Base-by-base conservation (phyloP, 352 stramenopile species). In the Globisporangium lucens region DNA sequence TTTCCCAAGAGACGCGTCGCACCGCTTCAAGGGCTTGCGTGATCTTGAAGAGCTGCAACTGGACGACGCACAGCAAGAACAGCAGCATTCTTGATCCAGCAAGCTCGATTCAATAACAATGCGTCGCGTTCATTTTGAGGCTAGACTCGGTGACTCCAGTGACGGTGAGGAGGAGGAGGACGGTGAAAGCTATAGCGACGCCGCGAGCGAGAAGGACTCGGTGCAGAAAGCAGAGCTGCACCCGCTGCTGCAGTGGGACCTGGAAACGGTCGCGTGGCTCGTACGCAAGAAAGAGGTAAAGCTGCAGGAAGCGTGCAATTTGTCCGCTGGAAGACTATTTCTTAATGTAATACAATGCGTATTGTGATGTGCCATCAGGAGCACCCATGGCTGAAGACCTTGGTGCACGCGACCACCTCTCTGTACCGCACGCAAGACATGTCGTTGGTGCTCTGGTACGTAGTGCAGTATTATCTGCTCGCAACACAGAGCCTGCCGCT, bases 371-470 rank as follows among this genome's bases (percentile, higher is more conserved):
- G 17, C 10, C 17, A 51, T 9, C 53, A 79, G 75, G 27, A 63
- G 46, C 70, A 52, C 15, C 75, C 72, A 22, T 79, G 68, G 68
- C 63, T 91, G 24, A 65, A 70, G n/a, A 56, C 59, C 15, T 41
- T 87, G 2, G 72, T 91, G 46, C 66, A 78, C n/a, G 67, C 73
- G 10, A 88, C 82, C 41, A 85, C 79, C 15, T 92, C 83, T 66
- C 80, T 73, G 3, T 72, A 70, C 24, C 77, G 82, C 35, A 83
- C 77, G 2, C 82, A 89, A 29, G 83, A 91, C 62, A 75, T 89
- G 53, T 90, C 83, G 56, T 63, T 92, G 43, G 47, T 82, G 51
- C 72, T 91, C 33, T 93, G 85, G 85, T 89, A 22, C 53, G 43
- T 51, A 22, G 27, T 12, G 12, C 12, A 9, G 9, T 46, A 58